These are phyloP conservation scores for Amphirosellinia nigrospora DNA, from an alignment of 495 filamentous ascomycete genomes.

Conservation along the genomic window DNA sequence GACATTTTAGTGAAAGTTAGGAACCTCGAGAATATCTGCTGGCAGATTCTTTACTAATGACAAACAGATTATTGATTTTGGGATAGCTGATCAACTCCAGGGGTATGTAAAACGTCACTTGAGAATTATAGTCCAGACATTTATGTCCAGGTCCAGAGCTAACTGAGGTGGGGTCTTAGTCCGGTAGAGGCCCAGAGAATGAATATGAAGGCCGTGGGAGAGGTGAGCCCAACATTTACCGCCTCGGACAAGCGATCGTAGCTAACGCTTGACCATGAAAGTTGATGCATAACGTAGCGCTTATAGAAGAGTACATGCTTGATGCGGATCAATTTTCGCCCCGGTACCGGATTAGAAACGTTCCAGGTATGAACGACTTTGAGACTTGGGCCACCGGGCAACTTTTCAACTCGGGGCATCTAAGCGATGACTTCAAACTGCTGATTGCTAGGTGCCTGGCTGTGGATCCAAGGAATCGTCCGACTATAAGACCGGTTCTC, in stretches of 20 bases:
- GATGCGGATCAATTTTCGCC: background rate
- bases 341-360: background rate
- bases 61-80: constrained; percentile 6
- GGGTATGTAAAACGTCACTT: background rate
- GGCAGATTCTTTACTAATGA: background rate
- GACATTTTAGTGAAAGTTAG: constrained; percentile 5
- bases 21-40: background rate
- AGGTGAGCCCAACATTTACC: background rate
- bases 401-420: background rate
- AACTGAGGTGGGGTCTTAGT: background rate
- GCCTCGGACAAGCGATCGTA: background rate
- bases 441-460: background rate
- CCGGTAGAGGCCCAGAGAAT: background rate
- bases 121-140: background rate
- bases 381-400: background rate
- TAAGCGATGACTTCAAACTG: background rate
- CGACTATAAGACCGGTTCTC: background rate
- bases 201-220: background rate
- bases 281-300: constrained; percentile 7
- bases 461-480: background rate
- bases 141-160: background rate
- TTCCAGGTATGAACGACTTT: background rate
- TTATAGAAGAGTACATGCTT: background rate
- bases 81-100: background rate
- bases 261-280: background rate